phyloP scores from a whole-genome alignment of 2,329 filamentous ascomycete genomes.

The Fusarium nelsonii region DNA sequence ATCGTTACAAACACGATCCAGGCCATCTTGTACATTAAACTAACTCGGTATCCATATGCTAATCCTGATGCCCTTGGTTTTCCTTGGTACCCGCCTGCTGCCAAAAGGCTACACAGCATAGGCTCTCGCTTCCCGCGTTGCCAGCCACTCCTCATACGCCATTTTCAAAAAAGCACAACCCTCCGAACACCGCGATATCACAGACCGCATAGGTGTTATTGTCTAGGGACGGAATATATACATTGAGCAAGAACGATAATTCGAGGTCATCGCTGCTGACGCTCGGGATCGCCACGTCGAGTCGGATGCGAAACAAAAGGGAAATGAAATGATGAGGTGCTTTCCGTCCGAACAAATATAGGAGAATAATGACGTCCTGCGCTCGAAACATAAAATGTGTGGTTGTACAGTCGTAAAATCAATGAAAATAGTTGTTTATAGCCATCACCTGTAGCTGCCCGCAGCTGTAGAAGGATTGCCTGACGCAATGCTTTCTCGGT shows the following conservation, averaged over 20 bases:
- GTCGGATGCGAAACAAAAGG: conserved; percentile 26
- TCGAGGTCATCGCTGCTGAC: conserved; percentile 22
- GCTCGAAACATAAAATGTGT: conserved; percentile 44
- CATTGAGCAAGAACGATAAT: conserved; percentile 25
- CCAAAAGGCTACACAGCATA: conserved; percentile 19
- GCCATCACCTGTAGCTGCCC: conserved; percentile 60
- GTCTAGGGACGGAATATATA: conserved; percentile 35
- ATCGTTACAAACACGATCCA: conserved; percentile 35
- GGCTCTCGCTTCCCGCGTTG: conserved; percentile 8
- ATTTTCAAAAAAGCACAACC: conserved; percentile 32
- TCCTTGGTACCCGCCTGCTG: conserved; percentile 16
- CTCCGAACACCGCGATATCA: conserved; percentile 34
- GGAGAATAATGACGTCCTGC: conserved; percentile 51
- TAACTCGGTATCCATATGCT: conserved; percentile 42
- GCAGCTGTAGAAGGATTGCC: conserved; percentile 56
- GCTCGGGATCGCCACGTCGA: conserved; percentile 44
- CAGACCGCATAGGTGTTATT: conserved; percentile 19
- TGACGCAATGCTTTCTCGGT: conserved; percentile 56
- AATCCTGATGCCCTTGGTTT: conserved; percentile 32
- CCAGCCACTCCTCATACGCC: conserved; percentile 22
- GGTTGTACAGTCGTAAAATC: conserved; percentile 48
- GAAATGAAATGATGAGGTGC: conserved; percentile 22
- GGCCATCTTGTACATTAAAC: conserved; percentile 47
- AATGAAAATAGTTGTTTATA: conserved; percentile 47
- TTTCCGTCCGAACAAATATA: conserved; percentile 46